Percentiles rank a stretch among this genome's conserved stretches.
Conservation (phyloP, 345 rosid genomes). For the Eucalyptus guilfoylei region DNA sequence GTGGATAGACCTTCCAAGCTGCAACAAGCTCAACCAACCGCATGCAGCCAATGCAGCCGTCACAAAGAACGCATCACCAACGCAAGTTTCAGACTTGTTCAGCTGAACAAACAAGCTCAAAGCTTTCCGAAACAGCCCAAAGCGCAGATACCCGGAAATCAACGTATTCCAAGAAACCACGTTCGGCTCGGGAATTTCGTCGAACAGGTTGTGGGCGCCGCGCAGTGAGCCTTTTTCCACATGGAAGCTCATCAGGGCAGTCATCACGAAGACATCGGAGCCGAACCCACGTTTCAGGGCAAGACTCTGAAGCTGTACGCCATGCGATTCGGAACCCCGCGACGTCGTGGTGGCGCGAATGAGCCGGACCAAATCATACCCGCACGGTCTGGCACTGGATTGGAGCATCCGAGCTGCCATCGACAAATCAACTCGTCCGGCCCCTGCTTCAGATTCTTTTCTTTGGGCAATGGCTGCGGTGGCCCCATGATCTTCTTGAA, state of each 20-base stretch:
- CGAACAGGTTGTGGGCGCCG: conserved; percentile 45
- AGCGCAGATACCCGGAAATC: conserved; percentile 44
- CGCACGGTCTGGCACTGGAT: conserved; percentile 7
- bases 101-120: conserved; percentile 42
- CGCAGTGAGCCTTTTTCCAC: conserved; percentile 10
- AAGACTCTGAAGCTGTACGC: conserved; percentile 51
- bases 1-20: conserved; percentile 41
- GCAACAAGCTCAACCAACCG: conserved; percentile 21
- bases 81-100: conserved; percentile 24
- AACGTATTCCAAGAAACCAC: conserved; percentile 73
- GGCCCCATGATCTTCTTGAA: conserved; percentile 2
- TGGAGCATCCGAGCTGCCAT: conserved; percentile 13
- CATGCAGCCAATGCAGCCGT: conserved; percentile 57
- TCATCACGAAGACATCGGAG: conserved; percentile 38
- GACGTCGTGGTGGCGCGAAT: conserved; percentile 43
- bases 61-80: conserved; percentile 47
- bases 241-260: conserved; percentile 42
- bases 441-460: not conserved
- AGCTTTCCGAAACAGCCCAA: conserved; percentile 34
- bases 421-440: conserved; percentile 1
- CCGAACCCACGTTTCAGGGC: conserved; percentile 44
- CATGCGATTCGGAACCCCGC: conserved; percentile 25
- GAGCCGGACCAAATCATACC: conserved; percentile 19
- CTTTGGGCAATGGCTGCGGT: conserved; percentile 9
- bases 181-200: conserved; percentile 62